Base-by-base conservation (phyloP, 129 eudicot genomes). In the Tanacetum coccineum region DNA sequence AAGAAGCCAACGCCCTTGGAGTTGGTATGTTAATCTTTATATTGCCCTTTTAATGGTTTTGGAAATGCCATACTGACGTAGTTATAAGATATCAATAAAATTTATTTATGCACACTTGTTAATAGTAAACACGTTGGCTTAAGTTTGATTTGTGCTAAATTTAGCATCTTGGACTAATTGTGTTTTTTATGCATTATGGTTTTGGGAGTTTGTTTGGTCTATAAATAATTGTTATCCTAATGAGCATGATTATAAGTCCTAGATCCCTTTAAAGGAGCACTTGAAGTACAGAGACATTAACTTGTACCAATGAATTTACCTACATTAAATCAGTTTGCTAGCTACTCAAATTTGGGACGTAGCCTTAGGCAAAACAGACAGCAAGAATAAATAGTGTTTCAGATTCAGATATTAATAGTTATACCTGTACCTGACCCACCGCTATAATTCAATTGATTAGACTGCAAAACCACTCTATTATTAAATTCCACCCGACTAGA, bases 1-100 rank as follows among this genome's bases (percentile, higher is more conserved):
- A 59, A 79, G 92, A 90, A 88, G 86, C 64, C 98, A 93, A 70
- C 79, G 57, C 40, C 82, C 88, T 71, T 93, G 5, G 75, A 86
- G 83, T 84, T 82, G 98, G 98, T 89, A 72, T 67, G 80, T 47
- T 79, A 47, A 32, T 32, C 25, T n/a, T 4, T 73, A 6, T 12
- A 46, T 68, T 55, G 21, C 14, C n/a, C n/a, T n/a, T n/a, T 59
- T 54, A 44, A 7, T 36, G 17, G 12, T 44, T 57, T 22, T 9
- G n/a, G 25, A 53, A 20, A 17, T 64, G 32, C 62, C 40, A 13
- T 72, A 13, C 28, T 40, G 62, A 51, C 36, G 19, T 36, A 6
- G 13, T 19, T 50, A 5, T 61, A 20, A 6, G 17, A 15, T 25
- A 54, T 64, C 12, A 15, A 2, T 25, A 13, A 64, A 42, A 53